Conservation (phyloP, 768 basidiomycete genomes). For the Leccinum arenicola region DNA sequence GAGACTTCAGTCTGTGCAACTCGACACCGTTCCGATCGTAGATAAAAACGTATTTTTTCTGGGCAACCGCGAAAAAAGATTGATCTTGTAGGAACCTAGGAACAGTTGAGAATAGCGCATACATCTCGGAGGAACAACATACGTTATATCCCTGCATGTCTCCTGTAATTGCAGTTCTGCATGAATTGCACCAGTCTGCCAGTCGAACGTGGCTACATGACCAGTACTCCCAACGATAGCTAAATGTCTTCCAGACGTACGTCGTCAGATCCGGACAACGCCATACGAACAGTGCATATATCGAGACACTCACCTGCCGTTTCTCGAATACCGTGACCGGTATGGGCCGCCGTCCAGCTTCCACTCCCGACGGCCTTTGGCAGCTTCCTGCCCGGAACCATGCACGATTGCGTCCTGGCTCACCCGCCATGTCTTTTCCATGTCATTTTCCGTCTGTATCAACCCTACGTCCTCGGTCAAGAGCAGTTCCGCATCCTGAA, state of each 20-base stretch:
- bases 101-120: background rate
- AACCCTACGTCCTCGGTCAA: slow-evolving; percentile 65
- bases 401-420: slow-evolving; percentile 74
- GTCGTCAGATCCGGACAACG: background rate
- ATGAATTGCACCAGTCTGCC: slow-evolving; percentile 83
- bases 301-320: slow-evolving; percentile 67
- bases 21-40: slow-evolving; percentile 95
- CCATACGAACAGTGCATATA: background rate
- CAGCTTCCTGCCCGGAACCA: slow-evolving; percentile 70
- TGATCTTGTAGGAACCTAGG: slow-evolving; percentile 88
- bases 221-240: slow-evolving; percentile 82
- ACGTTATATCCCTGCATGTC: slow-evolving; percentile 91
- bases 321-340: slow-evolving; percentile 79
- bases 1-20: slow-evolving; percentile 77
- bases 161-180: slow-evolving; percentile 88
- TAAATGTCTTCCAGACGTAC: slow-evolving; percentile 56
- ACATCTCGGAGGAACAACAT: slow-evolving; percentile 26
- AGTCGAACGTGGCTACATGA: slow-evolving; percentile 92
- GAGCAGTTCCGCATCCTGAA: slow-evolving; percentile 73
- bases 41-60: slow-evolving; percentile 94
- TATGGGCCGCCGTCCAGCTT: slow-evolving; percentile 86
- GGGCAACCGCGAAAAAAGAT: slow-evolving; percentile 90
- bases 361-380: slow-evolving; percentile 72
- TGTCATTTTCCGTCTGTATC: slow-evolving; percentile 70
- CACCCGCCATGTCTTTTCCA: slow-evolving; percentile 91